Evolutionary conservation across 2,329 filamentous ascomycete genomes (phyloP), one percentile per base, ranked within the genome.

Genomic region (Fusarium nisikadoi): DNA sequence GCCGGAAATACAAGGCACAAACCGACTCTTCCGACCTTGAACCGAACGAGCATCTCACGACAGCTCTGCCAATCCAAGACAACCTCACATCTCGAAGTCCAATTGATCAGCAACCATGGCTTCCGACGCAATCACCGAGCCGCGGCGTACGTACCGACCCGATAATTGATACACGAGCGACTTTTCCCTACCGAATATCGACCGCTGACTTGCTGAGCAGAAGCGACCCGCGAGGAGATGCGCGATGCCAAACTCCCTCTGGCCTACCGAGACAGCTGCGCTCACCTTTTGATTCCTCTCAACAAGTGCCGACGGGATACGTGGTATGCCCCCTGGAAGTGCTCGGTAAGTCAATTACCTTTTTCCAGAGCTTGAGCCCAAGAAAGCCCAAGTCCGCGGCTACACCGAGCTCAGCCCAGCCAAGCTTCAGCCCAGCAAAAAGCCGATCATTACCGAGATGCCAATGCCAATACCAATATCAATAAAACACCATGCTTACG

Each of bases 291-390:
- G 71, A 98, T 98, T 73, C 96, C 96, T 20, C 88, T 99, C 77
- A 99, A 99, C 86, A 92, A 93, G 80, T 99, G 96, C 88, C 94
- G 96, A 71, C 89, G 90, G 84, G 92, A 97, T 77, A 93, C 94
- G 72, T 98, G 93, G 86, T 99, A 97, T 83, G 85, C 98, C 78
- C 95, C 95, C 23, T 99, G 96, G 96, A 98, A 97, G 88, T 99
- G 96, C 84, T 90, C 93, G 89, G 96, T 98, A 89, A 77, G 92
- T 84, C 39, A 68, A 33, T 57, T 50, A 46, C 47, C n/a, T 17
- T 39, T 66, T 47, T 23, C 36, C 66, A 64, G 41, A 54, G 42
- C 42, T 38, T 56, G 38, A 72, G 23, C 56, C 47, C 45, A 49
- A 31, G 42, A 27, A 43, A 62, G 33, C n/a, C 42, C 29, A 31